Conservation (phyloP, 1,139 yeast species). For the Scheffersomyces segobiensis region DNA sequence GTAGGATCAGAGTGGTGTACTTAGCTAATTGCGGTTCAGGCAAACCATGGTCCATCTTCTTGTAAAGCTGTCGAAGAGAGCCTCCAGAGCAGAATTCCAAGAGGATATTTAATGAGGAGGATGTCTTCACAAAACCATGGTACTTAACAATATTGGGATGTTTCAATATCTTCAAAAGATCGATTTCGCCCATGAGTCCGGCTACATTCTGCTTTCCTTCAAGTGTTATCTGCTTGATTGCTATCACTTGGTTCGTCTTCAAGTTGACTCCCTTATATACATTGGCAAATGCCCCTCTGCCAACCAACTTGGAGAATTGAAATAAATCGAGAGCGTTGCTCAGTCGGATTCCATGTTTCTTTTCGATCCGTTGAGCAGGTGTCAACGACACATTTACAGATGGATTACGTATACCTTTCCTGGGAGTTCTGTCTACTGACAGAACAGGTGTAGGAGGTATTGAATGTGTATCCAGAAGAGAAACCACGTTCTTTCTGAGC, state of each 20-base stretch:
- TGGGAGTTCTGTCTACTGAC: not conserved
- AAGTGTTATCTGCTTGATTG: slow-evolving; percentile 78
- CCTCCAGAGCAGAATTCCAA: slow-evolving; percentile 83
- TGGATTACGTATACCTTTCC: slow-evolving; percentile 24
- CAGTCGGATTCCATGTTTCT: slow-evolving; percentile 38
- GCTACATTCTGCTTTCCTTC: slow-evolving; percentile 46
- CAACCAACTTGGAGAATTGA: slow-evolving; percentile 61
- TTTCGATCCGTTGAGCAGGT: slow-evolving; percentile 55
- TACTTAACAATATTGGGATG: slow-evolving; percentile 89
- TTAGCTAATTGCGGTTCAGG: slow-evolving; percentile 62
- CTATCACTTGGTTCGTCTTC: slow-evolving; percentile 68
- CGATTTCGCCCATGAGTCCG: slow-evolving; percentile 78
- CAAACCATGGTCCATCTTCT: slow-evolving; percentile 50
- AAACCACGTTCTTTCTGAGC: not conserved
- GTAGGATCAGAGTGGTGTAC: slow-evolving; percentile 69
- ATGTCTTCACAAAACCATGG: slow-evolving; percentile 80
- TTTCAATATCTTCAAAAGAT: slow-evolving; percentile 74
- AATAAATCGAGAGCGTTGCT: slow-evolving; percentile 53
- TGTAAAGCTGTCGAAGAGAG: slow-evolving; percentile 70
- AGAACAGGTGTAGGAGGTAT: not conserved
- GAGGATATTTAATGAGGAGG: slow-evolving; percentile 67
- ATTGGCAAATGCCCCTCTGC: slow-evolving; percentile 78
- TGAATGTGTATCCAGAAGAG: not conserved
- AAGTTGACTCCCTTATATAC: slow-evolving; percentile 71
- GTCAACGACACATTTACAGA: slow-evolving; percentile 50